Percentiles rank a stretch among this genome's conserved stretches.
phyloP scores from a whole-genome alignment of 805 yeast genomes.

The Wickerhamiella sergipiensis region DNA sequence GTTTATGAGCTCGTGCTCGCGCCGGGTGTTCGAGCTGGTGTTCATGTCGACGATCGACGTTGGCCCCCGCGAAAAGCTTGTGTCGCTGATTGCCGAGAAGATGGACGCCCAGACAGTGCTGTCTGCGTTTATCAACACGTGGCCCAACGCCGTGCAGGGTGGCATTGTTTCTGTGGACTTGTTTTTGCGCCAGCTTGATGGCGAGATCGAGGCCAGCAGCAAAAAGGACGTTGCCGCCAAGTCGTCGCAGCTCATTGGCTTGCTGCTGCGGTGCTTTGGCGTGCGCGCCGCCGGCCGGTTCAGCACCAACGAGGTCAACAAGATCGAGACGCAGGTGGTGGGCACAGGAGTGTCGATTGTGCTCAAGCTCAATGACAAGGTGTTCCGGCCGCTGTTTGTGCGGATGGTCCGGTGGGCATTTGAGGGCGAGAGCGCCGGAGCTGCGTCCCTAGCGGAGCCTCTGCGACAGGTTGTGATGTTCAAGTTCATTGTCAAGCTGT shows the following conservation, averaged over 20 bases:
- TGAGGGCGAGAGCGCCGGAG: constrained; percentile 62
- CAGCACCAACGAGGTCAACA: constrained; percentile 59
- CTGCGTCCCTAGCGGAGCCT: constrained; percentile 28
- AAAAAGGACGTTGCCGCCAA: constrained; percentile 65
- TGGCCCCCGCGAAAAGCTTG: constrained; percentile 33
- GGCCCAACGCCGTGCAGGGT: constrained; percentile 33
- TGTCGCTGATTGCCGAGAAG: constrained; percentile 50
- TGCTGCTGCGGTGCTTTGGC: constrained; percentile 60
- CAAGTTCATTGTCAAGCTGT: constrained; percentile 73
- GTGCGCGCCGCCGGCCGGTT: constrained; percentile 44
- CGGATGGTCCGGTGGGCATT: constrained; percentile 83
- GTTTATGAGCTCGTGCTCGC: constrained; percentile 58
- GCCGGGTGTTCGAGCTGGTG: constrained; percentile 44
- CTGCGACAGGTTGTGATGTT: constrained; percentile 63
- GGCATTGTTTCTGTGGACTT: constrained; percentile 43
- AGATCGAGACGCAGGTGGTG: constrained; percentile 68
- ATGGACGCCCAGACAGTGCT: constrained; percentile 54
- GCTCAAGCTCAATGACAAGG: constrained; percentile 84
- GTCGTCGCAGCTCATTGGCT: constrained; percentile 51
- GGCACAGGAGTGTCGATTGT: constrained; percentile 62
- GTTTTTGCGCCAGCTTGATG: constrained; percentile 52
- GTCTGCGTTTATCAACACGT: constrained; percentile 41
- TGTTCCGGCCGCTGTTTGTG: constrained; percentile 85
- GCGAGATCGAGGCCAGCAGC: constrained; percentile 50
- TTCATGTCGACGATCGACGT: constrained; percentile 34